These are phyloP conservation scores for Colletotrichum higginsianum DNA, from an alignment of 2,329 filamentous ascomycete species.

Conservation along the genomic window DNA sequence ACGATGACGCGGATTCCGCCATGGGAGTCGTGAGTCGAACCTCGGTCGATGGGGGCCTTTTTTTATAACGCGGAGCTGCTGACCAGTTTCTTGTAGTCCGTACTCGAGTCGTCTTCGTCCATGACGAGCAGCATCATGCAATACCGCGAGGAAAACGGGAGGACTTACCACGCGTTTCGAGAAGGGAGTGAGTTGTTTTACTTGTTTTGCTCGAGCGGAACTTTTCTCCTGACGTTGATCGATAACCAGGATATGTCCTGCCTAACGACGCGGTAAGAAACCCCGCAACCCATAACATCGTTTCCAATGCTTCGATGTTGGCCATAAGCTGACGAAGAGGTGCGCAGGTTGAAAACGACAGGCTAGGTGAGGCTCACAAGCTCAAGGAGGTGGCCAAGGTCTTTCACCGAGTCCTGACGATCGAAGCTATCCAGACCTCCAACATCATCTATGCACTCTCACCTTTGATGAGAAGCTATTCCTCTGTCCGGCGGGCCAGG, in stretches of 20 bases:
- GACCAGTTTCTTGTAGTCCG: conserved; percentile 18
- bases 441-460: conserved; percentile 48
- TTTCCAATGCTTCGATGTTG: neutral
- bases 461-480: conserved; percentile 47
- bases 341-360: conserved; percentile 45
- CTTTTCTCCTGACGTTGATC: neutral
- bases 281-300: neutral
- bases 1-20: conserved; percentile 14
- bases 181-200: conserved; percentile 42
- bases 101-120: conserved; percentile 49
- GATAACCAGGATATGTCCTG: conserved; percentile 45
- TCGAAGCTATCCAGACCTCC: conserved; percentile 43
- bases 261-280: conserved; percentile 47
- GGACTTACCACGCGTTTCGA: conserved; percentile 56
- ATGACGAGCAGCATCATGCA: conserved; percentile 55
- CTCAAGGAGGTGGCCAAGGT: neutral
- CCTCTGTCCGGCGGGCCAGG: conserved; percentile 42
- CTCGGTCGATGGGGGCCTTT: neutral
- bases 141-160: conserved; percentile 57
- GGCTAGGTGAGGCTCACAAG: conserved; percentile 38
- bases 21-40: conserved; percentile 12
- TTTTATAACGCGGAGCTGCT: neutral
- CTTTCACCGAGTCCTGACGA: rapidly evolving
- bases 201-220: too few species aligned
- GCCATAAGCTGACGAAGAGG: neutral